Evolutionary conservation across 2,329 filamentous ascomycete species (phyloP).

Genomic region (Botryotinia globosa): DNA sequence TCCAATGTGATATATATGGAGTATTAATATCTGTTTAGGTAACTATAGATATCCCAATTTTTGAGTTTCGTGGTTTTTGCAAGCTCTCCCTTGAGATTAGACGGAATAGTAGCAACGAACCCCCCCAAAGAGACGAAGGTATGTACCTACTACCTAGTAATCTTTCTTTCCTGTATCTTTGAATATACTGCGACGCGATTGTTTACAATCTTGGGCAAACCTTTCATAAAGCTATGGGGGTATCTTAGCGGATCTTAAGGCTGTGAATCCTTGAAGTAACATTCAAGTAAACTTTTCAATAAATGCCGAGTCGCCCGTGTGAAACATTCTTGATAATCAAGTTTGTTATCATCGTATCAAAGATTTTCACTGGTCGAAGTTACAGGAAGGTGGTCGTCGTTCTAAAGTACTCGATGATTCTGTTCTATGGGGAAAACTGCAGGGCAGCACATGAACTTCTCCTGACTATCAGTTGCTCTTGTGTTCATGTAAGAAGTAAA

Average conservation of each 20-base stretch:
- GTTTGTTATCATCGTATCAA: neutral
- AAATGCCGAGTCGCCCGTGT: constrained; percentile 11
- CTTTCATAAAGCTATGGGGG: neutral
- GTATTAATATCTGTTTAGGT: neutral
- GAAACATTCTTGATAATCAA: neutral
- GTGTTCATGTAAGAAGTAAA: neutral
- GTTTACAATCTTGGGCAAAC: neutral
- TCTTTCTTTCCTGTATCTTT: neutral
- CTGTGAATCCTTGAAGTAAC: neutral
- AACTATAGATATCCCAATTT: neutral
- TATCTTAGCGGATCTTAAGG: neutral
- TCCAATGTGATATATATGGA: neutral
- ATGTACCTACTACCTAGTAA: neutral
- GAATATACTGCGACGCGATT: neutral
- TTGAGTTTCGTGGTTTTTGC: neutral
- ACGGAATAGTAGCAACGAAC: neutral
- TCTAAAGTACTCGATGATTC: neutral
- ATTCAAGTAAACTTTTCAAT: neutral
- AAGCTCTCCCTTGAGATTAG: neutral
- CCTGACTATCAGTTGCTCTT: neutral
- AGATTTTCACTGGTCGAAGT: neutral
- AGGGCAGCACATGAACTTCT: neutral
- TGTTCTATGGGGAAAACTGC: neutral
- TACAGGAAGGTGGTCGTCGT: neutral
- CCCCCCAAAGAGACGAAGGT: too few relatives aligned